Evolutionary conservation across 2,329 filamentous ascomycete genomes (phyloP), one percentile per base, ranked within the genome.

Genomic region (Grosmannia serpens): DNA sequence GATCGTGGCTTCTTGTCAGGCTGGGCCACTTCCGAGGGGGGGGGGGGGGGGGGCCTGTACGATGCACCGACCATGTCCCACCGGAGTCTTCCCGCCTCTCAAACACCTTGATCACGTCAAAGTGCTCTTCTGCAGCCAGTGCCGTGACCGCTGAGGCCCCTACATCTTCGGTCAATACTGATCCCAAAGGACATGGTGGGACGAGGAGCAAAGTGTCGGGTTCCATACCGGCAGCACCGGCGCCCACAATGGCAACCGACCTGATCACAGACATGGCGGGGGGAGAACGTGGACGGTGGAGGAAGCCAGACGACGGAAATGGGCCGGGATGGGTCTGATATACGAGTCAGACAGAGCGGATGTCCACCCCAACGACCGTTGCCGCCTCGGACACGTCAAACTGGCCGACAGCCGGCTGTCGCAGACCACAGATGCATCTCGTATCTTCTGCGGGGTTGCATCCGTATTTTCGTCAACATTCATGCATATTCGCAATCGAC

Each of bases 71-170:
- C 75, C 75, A 78, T 64, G 74, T 77, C 20, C 76, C 76, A 0
- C 75, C 76, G 0, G 76, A 62, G 0, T 70, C 69, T 54, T 73
- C 74, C 20, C 75, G 65, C 11, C 72, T 64, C 58, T 78, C 73
- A 65, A 75, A 77, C 0, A 77, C 72, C 2, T 65, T 67, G 10
- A 76, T 74, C 0, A 63, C 64, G 10, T 75, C 70, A 63, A 74
- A 77, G 51, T 70, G 74, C 11, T 72, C 70, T 63, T 77, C 75
- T 0, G 74, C 71, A 33, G 74, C 70, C 15, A 80, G 67, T 1
- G 77, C 75, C 0, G 76, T 75, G 0, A 75, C 76, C 0, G 77
- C 73, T 1, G 75, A 67, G 2, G 75, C 73, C n/a, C 77, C 77
- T 79, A 29, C 1, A 51, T 9, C 24, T 6, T n/a, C 10, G 1